A percentile compares a stretch with the other conserved stretches of the same genome.
phyloP scores from a whole-genome alignment of 2,329 filamentous ascomycete species.

The Bipolaris bicolor region DNA sequence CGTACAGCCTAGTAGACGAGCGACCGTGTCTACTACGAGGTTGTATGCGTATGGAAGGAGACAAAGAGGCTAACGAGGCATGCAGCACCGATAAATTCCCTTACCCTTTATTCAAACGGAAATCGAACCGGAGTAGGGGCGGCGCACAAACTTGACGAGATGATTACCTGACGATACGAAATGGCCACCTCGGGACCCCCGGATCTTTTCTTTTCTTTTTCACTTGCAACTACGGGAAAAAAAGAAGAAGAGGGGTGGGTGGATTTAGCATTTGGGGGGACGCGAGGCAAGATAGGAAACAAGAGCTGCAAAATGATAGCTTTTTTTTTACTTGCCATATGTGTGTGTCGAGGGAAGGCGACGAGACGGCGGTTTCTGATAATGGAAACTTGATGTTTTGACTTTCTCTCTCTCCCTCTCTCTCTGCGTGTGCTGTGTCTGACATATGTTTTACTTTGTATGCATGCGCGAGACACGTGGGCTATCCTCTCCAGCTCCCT shows the following conservation, averaged over 20 bases:
- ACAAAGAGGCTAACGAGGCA: slow-evolving; percentile 15
- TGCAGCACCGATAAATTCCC: slow-evolving; percentile 45
- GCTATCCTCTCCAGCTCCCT: not conserved
- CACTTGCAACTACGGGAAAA: slow-evolving; percentile 1
- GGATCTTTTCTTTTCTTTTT: not conserved
- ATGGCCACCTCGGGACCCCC: slow-evolving; percentile 18
- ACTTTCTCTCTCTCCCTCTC: not conserved
- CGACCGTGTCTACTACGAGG: not conserved
- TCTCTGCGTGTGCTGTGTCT: not conserved
- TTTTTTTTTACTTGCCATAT: not conserved
- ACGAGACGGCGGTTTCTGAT: not conserved
- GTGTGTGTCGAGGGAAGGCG: not conserved
- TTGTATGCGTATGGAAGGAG: not conserved
- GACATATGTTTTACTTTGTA: not conserved
- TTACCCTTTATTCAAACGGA: slow-evolving; percentile 16
- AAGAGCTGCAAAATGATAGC: not conserved
- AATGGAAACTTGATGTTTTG: not conserved
- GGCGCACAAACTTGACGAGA: slow-evolving; percentile 36
- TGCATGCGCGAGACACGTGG: not conserved
- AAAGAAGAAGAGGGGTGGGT: not conserved
- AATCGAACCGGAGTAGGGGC: slow-evolving; percentile 33
- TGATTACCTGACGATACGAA: slow-evolving; percentile 39
- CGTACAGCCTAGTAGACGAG: too few relatives aligned
- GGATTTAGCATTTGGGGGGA: slow-evolving; percentile 5
- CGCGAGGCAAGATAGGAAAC: not conserved